A percentile compares a stretch with the other conserved stretches of the same genome.
These are phyloP conservation scores for Danielia reshetovae DNA, from an alignment of 805 yeast genomes.

Conservation along the genomic window DNA sequence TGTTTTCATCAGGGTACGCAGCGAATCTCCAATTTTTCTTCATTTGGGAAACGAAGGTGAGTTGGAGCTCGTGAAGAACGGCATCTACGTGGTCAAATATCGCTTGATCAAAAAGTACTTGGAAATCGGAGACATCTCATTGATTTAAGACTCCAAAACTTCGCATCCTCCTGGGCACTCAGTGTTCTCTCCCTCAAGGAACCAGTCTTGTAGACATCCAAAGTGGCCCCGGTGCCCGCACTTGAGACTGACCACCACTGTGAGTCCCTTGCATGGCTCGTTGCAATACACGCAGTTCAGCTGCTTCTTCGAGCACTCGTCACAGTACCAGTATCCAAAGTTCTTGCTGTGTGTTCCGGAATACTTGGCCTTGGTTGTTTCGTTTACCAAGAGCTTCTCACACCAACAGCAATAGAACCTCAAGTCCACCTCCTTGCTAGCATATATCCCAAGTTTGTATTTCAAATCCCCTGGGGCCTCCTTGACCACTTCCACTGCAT, in stretches of 20 bases:
- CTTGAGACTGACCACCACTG: constrained; percentile 49
- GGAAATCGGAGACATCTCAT: constrained; percentile 34
- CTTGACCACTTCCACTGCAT: constrained; percentile 55
- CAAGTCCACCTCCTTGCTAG: constrained; percentile 33
- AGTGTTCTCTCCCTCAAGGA: constrained; percentile 53
- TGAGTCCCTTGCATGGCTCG: constrained; percentile 69
- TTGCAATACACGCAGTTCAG: constrained; percentile 77
- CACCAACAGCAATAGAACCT: constrained; percentile 61
- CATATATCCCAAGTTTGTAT: constrained; percentile 25
- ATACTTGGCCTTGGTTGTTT: constrained; percentile 41
- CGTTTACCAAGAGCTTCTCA: constrained; percentile 56
- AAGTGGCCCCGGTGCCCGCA: constrained; percentile 92
- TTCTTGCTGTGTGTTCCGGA: constrained; percentile 16
- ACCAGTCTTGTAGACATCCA: constrained; percentile 78
- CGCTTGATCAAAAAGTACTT: constrained; percentile 33
- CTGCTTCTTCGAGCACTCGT: constrained; percentile 54
- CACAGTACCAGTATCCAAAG: constrained; percentile 86
- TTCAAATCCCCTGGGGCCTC: constrained; percentile 30
- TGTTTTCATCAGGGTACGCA: constrained; percentile 68
- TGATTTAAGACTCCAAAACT: constrained; percentile 22
- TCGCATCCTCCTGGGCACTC: constrained; percentile 81
- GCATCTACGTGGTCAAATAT: constrained; percentile 74
- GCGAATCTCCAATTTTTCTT: constrained; percentile 23
- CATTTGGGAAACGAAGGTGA: constrained; percentile 26
- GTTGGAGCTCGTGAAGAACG: constrained; percentile 42